phyloP scores from a whole-genome alignment of 1,139 yeast genomes.

The Zygoascus hellenicus region DNA sequence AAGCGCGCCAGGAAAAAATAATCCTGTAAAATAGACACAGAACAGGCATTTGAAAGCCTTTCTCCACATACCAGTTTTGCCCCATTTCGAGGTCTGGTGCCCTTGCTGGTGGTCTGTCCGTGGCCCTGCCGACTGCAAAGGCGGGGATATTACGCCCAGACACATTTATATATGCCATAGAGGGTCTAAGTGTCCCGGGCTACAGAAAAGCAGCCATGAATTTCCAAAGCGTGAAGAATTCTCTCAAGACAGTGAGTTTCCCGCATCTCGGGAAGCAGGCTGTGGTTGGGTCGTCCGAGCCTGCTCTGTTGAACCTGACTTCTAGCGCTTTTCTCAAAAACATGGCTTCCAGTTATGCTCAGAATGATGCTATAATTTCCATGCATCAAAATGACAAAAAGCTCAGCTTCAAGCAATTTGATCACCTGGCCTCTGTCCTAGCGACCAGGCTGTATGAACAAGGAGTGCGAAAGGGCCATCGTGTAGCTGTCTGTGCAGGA shows the following conservation, averaged over 20 bases:
- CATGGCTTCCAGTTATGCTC: slow-evolving; percentile 19
- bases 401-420: slow-evolving; percentile 24
- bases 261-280: slow-evolving; percentile 3
- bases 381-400: slow-evolving; percentile 23
- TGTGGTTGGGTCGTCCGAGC: slow-evolving; percentile 21
- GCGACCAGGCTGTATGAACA: slow-evolving; percentile 25
- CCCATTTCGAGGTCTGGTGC: too few relatives aligned
- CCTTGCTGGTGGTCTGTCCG: too few relatives aligned
- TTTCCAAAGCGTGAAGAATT: not conserved
- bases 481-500: slow-evolving; percentile 32
- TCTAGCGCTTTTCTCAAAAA: slow-evolving; percentile 21
- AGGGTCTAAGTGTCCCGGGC: too few relatives aligned
- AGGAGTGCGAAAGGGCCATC: slow-evolving; percentile 26
- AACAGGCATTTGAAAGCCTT: too few relatives aligned
- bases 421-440: slow-evolving; percentile 20
- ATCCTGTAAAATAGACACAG: too few relatives aligned
- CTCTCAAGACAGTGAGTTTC: not conserved
- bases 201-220: not conserved
- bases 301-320: slow-evolving; percentile 22
- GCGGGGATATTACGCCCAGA: too few relatives aligned
- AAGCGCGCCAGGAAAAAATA: too few relatives aligned
- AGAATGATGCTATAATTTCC: slow-evolving; percentile 26
- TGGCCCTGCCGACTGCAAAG: too few relatives aligned
- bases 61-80: too few relatives aligned
- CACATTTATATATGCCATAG: too few relatives aligned